Percentiles rank a stretch among this genome's conserved stretches.
Conservation (phyloP, 2,329 filamentous ascomycete species). For the Fusarium sp. region DNA sequence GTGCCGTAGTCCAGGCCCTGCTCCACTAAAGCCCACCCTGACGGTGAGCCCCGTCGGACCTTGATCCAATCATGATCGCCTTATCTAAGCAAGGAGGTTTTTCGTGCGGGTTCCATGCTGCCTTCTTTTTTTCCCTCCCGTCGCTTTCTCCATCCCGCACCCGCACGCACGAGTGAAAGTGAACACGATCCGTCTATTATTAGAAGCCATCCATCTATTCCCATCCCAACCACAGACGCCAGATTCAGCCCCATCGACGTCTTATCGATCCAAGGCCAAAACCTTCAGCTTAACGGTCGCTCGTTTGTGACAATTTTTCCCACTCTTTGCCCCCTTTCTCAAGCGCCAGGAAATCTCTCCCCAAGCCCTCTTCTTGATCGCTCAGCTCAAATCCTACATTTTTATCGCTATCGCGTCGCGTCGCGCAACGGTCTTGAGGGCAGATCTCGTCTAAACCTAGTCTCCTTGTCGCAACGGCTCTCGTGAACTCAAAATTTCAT, state of each 20-base stretch:
- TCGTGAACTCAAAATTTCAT: neutral
- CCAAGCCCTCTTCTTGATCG: neutral
- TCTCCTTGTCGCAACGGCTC: conserved; percentile 7
- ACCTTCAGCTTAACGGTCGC: conserved; percentile 13
- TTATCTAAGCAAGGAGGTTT: conserved; percentile 33
- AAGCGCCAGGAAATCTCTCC: conserved; percentile 4
- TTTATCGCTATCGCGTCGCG: conserved; percentile 18
- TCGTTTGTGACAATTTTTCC: neutral
- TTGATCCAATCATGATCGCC: conserved; percentile 2
- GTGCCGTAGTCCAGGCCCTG: conserved; percentile 10
- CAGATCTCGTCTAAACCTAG: neutral
- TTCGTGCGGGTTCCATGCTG: conserved; percentile 33
- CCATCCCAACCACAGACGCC: conserved; percentile 39
- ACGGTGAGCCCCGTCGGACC: conserved; percentile 9
- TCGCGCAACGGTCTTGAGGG: conserved; percentile 15
- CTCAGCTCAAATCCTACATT: neutral
- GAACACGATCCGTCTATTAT: conserved; percentile 47
- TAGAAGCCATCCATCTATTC: conserved; percentile 40
- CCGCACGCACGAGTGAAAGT: conserved; percentile 39
- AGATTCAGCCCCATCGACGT: conserved; percentile 45
- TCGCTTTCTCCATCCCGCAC: conserved; percentile 35
- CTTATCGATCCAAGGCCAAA: conserved; percentile 21
- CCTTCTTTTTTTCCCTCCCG: conserved; percentile 39
- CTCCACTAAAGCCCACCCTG: conserved; percentile 6
- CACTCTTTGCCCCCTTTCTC: neutral